Conservation (phyloP, 768 basidiomycete species). For the Leccinum olivaceopallidum region DNA sequence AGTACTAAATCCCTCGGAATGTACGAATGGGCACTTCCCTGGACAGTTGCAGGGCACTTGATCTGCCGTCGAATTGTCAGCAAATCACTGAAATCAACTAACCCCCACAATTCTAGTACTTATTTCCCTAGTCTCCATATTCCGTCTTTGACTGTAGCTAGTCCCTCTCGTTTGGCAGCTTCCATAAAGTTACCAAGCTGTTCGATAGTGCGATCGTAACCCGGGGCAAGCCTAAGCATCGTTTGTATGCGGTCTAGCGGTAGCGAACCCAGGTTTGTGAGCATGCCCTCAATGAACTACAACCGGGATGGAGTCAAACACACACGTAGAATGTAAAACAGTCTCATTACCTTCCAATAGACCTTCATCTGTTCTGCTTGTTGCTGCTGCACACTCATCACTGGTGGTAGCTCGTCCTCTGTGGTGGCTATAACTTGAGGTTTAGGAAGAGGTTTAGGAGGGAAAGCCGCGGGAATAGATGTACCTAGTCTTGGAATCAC, state of each 20-base stretch:
- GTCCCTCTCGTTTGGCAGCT: slow-evolving; percentile 72
- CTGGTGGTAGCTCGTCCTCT: slow-evolving; percentile 49
- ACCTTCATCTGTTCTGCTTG: slow-evolving; percentile 85
- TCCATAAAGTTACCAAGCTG: slow-evolving; percentile 83
- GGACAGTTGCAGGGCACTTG: slow-evolving; percentile 4
- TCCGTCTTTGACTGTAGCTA: slow-evolving; percentile 69
- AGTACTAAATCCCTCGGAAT: slow-evolving; percentile 6
- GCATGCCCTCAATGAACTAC: slow-evolving; percentile 90
- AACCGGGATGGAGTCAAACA: slow-evolving; percentile 3
- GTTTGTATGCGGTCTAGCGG: slow-evolving; percentile 82
- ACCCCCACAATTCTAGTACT: background rate
- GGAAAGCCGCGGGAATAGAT: background rate
- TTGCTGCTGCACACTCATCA: slow-evolving; percentile 65
- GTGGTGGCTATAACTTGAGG: slow-evolving; percentile 25
- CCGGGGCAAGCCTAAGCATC: slow-evolving; percentile 83
- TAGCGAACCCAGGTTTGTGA: slow-evolving; percentile 79
- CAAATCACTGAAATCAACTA: background rate
- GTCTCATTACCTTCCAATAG: slow-evolving; percentile 73
- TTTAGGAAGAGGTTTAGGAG: background rate
- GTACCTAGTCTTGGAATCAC: slow-evolving; percentile 28
- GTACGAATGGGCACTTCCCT: slow-evolving; percentile 10
- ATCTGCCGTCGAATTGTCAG: slow-evolving; percentile 9
- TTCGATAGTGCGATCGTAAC: slow-evolving; percentile 77
- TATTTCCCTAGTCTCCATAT: slow-evolving; percentile 57
- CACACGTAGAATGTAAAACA: background rate